These are phyloP conservation scores for Dipteronia dyeriana DNA, from an alignment of 345 rosid genomes.

Conservation along the genomic window DNA sequence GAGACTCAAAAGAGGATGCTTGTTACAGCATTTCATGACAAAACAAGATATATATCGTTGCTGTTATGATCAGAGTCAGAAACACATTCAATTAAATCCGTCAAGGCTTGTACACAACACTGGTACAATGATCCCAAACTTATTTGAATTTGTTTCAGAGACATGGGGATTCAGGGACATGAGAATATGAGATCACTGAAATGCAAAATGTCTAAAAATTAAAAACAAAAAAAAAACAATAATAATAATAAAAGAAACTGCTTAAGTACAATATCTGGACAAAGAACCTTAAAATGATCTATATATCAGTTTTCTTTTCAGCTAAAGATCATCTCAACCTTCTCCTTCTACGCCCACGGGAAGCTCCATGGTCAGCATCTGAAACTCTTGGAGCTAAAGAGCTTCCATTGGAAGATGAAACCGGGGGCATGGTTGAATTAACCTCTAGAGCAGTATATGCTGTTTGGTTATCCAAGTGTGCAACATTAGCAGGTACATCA, in stretches of 20 bases:
- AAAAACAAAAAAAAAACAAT: neutral
- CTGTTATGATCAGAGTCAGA: neutral
- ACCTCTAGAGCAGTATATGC: constrained; percentile 34
- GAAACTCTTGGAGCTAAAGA: constrained; percentile 30
- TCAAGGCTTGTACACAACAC: neutral
- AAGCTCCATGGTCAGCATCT: constrained; percentile 37
- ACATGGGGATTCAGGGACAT: neutral
- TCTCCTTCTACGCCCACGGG: constrained; percentile 52
- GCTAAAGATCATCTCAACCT: constrained; percentile 37
- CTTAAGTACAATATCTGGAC: neutral
- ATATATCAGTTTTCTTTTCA: neutral
- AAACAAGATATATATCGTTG: neutral
- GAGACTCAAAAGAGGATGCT: neutral
- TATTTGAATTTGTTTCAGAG: neutral
- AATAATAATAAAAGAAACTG: neutral
- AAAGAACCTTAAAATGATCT: neutral
- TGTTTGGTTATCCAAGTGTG: constrained; percentile 27
- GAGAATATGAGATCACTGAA: no score
- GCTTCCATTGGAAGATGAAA: constrained; percentile 53
- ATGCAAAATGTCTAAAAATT: neutral
- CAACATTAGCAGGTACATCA: constrained; percentile 21
- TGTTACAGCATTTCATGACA: neutral
- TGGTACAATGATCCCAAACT: neutral
- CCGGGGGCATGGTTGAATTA: constrained; percentile 34
- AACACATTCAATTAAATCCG: neutral